Base-by-base conservation (phyloP, 495 filamentous ascomycete genomes). In the Neurospora hispaniola region DNA sequence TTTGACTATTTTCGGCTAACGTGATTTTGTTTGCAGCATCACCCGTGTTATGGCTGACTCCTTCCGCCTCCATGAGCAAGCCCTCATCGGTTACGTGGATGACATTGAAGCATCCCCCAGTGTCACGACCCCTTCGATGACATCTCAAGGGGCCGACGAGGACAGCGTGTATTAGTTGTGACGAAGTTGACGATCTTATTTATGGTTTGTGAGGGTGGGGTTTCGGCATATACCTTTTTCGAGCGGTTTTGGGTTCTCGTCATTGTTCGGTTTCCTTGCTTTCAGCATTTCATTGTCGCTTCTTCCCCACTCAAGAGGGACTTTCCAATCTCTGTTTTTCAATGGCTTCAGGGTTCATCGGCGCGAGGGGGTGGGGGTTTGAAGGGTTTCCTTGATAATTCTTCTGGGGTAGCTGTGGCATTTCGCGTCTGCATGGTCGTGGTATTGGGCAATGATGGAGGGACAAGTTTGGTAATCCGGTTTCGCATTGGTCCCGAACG, bases 41-140 rank as follows among this genome's bases (percentile, higher is more conserved):
- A 98, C 95, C 76, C 93, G 96, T 80, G 87, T 98, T 42, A 96
- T 99, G 92, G 96, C 96, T 80, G 96, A 98, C 81, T 94, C 96
- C 69, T 99, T 98, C 89, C 94, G 96, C 79, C 91, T 97, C 72
- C 94, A 98, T 83, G 92, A 96, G 18, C 94, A 98, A 82, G 94
- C 96, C 70, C 89, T 99, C 27, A 88, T 93, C 62, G 93, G 96
- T 80, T 97, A 97, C 80, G 94, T 97, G 77, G 96, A 97, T 79
- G 93, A 89, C 76, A 79, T 86, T 74, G 85, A 86, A 73, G 84
- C 82, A 70, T 85, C 85, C 46, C 88, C 87, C n/a, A 86, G 83
- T 74, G 86, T 86, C 62, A 88, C 87, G 62, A 89, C 87, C 44
- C 87, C 87, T 62, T 89, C 87, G 69, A 89, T 89, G 87, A 89